Evolutionary conservation across 129 eudicot genomes (phyloP).

Genomic region (Oenanthe sinensis): DNA sequence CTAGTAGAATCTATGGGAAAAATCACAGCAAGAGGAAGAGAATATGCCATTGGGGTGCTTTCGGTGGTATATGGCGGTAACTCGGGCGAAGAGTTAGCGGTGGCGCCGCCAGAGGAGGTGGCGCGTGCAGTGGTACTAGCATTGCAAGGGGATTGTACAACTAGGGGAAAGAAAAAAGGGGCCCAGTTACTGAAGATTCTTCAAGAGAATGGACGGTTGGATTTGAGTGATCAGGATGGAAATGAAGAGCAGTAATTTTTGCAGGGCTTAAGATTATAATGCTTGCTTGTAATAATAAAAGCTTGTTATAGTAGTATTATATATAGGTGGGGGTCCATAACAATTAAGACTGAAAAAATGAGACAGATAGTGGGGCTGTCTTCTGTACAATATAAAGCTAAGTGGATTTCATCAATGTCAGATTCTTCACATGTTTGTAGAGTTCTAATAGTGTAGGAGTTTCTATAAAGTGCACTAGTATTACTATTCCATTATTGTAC

Average conservation of each 20-base stretch:
- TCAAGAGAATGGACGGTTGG: slow-evolving; percentile 66
- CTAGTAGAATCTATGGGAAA: slow-evolving; percentile 85
- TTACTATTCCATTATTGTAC: background rate
- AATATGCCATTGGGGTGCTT: slow-evolving; percentile 65
- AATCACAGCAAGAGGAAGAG: slow-evolving; percentile 75
- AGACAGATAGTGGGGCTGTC: slow-evolving; percentile 7
- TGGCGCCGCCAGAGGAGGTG: slow-evolving; percentile 88
- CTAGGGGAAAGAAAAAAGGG: slow-evolving; percentile 84
- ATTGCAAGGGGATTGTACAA: slow-evolving; percentile 81
- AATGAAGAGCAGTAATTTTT: slow-evolving; percentile 22
- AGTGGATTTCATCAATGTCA: slow-evolving; percentile 5
- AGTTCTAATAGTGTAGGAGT: background rate
- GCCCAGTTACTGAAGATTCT: slow-evolving; percentile 73
- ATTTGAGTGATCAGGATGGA: slow-evolving; percentile 38
- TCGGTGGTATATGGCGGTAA: slow-evolving; percentile 66
- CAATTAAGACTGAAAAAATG: background rate
- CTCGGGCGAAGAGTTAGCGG: slow-evolving; percentile 32
- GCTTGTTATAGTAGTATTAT: background rate
- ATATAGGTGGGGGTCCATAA: background rate
- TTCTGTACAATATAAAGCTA: background rate
- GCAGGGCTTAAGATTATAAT: background rate
- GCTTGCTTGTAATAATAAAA: background rate
- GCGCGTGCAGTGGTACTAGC: slow-evolving; percentile 95
- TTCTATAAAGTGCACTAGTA: background rate
- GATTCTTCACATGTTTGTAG: background rate